A percentile compares a stretch with the other conserved stretches of the same genome.
phyloP scores from a whole-genome alignment of 257 asterid genomes.

The Datura wrightii region DNA sequence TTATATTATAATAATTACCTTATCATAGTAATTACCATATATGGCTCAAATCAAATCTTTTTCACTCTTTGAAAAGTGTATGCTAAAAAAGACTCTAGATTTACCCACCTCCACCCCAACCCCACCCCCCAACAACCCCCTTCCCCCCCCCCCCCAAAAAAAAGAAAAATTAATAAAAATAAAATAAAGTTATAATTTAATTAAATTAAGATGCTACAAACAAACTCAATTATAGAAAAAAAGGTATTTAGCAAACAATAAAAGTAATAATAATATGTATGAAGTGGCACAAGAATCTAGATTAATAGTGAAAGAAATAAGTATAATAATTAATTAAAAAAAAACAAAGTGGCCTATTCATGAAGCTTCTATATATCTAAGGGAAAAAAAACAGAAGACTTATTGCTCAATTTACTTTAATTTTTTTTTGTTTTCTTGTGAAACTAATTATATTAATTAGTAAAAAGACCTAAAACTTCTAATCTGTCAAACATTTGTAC shows the following conservation, averaged over 20 bases:
- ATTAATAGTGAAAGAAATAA: not conserved
- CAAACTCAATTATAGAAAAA: not conserved
- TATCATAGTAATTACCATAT: too few species aligned
- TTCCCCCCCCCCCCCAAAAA: too few species aligned
- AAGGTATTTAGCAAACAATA: not conserved
- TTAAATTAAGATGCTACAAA: not conserved
- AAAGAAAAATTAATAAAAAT: too few species aligned
- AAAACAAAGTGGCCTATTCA: not conserved
- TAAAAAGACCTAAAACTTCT: not conserved
- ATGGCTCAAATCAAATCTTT: too few species aligned
- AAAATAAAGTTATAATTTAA: too few species aligned
- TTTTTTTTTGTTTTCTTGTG: constrained; percentile 10
- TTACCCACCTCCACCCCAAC: too few species aligned
- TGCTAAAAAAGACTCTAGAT: too few species aligned
- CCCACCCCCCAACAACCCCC: too few species aligned
- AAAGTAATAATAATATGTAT: not conserved
- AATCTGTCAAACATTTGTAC: constrained; percentile 10
- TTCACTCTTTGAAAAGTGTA: too few species aligned
- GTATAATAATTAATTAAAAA: not conserved
- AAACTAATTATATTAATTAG: not conserved
- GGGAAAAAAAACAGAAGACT: not conserved
- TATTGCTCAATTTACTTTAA: too few species aligned
- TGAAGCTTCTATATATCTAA: constrained; percentile 1
- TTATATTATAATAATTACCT: too few species aligned
- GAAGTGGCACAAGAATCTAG: constrained; percentile 27